A percentile compares a stretch with the other conserved stretches of the same genome.
These are phyloP conservation scores for Phytophthora vignae DNA, from an alignment of 352 stramenopile species.

Conservation along the genomic window DNA sequence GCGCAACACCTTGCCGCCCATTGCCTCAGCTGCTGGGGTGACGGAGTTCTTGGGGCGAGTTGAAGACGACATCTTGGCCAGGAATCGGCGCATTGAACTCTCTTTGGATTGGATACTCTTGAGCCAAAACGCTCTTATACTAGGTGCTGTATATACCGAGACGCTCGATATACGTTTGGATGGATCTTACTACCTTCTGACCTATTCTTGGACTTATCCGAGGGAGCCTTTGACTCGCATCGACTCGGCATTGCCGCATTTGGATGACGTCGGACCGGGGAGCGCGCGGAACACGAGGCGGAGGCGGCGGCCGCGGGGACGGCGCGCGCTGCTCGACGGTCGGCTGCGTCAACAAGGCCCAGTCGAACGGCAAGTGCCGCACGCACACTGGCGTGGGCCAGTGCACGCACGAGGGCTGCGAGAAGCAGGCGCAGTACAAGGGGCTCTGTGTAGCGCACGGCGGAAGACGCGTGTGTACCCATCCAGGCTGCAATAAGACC, in stretches of 20 bases:
- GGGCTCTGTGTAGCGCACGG: conserved; percentile 29
- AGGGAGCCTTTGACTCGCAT: not conserved
- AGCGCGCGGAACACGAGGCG: not conserved
- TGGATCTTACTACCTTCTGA: too few relatives aligned
- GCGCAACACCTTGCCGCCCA: conserved; percentile 19
- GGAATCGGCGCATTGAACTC: not conserved
- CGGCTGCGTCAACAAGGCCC: conserved; percentile 27
- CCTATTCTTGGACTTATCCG: too few relatives aligned
- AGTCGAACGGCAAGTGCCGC: conserved; percentile 15
- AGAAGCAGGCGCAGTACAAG: conserved; percentile 31
- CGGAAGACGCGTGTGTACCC: conserved; percentile 17
- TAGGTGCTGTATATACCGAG: not conserved
- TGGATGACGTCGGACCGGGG: not conserved
- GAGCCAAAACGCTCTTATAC: not conserved
- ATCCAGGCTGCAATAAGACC: conserved; percentile 26
- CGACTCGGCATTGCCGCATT: not conserved
- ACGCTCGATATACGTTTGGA: too few relatives aligned
- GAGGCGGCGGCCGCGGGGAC: conserved; percentile 7
- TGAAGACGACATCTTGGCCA: not conserved
- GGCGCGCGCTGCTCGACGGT: conserved; percentile 18
- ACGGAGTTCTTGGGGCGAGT: not conserved
- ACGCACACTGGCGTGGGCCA: conserved; percentile 27
- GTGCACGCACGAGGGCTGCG: conserved; percentile 20
- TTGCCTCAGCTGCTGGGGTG: not conserved
- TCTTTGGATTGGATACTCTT: not conserved